Evolutionary conservation across 2,329 filamentous ascomycete genomes (phyloP).

Genomic region (Didymella pomorum): DNA sequence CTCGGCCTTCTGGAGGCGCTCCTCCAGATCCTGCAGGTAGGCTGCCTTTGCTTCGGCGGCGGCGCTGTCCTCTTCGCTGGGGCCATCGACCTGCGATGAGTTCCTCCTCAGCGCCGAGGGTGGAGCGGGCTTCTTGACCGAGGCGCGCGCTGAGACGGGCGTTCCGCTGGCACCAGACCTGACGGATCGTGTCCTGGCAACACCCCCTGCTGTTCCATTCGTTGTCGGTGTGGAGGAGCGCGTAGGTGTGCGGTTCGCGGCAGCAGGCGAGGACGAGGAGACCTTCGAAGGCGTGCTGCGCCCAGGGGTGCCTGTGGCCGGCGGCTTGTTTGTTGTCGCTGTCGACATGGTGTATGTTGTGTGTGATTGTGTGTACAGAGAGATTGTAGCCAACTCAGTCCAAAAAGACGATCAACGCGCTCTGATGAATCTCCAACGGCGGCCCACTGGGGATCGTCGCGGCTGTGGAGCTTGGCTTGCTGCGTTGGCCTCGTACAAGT

Average conservation of each 20-base stretch:
- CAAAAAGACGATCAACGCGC: conserved; percentile 16
- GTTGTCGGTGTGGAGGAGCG: conserved; percentile 42
- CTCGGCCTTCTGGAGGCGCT: conserved; percentile 83
- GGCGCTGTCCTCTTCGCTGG: conserved; percentile 60
- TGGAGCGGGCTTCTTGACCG: conserved; percentile 48
- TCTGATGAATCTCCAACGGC: conserved; percentile 19
- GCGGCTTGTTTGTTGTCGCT: conserved; percentile 48
- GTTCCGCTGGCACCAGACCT: conserved; percentile 43
- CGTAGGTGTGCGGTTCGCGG: conserved; percentile 44
- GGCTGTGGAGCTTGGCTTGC: conserved; percentile 20
- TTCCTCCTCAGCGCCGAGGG: conserved; percentile 46
- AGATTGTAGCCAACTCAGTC: conserved; percentile 9
- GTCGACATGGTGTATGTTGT: conserved; percentile 40
- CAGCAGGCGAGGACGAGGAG: conserved; percentile 43
- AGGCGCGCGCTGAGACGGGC: conserved; percentile 51
- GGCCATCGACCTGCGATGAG: conserved; percentile 48
- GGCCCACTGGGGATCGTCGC: conserved; percentile 18
- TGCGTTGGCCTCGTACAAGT: conserved; percentile 10
- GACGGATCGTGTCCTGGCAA: conserved; percentile 43
- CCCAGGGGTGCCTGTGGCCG: conserved; percentile 43
- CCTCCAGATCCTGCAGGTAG: conserved; percentile 83
- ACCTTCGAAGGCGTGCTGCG: conserved; percentile 35
- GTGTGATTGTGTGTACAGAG: conserved; percentile 4
- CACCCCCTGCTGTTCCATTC: conserved; percentile 38
- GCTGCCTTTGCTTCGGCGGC: conserved; percentile 81